Conservation (phyloP, 2,329 filamentous ascomycete genomes). For the Alternaria infectoria region DNA sequence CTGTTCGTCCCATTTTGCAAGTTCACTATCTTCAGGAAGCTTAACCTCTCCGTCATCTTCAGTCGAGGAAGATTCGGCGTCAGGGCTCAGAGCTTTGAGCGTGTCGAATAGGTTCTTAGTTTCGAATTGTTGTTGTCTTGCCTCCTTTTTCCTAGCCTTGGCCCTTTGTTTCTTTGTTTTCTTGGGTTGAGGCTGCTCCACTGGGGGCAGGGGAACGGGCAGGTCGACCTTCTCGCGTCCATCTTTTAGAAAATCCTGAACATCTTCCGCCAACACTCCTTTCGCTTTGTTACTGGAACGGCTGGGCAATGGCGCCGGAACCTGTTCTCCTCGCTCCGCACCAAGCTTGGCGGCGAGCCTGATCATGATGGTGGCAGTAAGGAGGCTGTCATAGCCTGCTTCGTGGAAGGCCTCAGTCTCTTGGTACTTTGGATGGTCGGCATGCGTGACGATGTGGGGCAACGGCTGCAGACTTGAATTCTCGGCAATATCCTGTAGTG, state of each 20-base stretch:
- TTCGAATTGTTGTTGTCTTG: constrained; percentile 20
- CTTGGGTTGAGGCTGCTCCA: constrained; percentile 1
- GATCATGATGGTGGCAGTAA: constrained; percentile 66
- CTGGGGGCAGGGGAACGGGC: constrained; percentile 22
- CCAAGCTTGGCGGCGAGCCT: constrained; percentile 61
- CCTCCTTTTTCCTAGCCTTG: constrained; percentile 22
- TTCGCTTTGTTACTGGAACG: background rate
- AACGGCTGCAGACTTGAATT: constrained; percentile 49
- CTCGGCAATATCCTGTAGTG: constrained; percentile 57
- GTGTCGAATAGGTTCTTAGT: constrained; percentile 38
- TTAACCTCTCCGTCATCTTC: constrained; percentile 14
- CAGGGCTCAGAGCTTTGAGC: constrained; percentile 14
- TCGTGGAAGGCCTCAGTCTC: constrained; percentile 58
- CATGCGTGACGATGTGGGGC: constrained; percentile 50
- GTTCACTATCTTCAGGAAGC: background rate
- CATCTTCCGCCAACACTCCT: background rate
- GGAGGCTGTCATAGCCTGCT: constrained; percentile 67
- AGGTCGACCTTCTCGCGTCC: constrained; percentile 22
- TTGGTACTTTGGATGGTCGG: constrained; percentile 50
- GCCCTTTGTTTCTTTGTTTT: constrained; percentile 15
- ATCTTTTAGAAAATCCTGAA: constrained; percentile 19
- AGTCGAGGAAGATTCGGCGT: constrained; percentile 6
- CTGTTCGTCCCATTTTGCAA: constrained; percentile 3
- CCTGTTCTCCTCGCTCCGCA: constrained; percentile 29
- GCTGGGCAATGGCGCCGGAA: background rate